phyloP scores from a whole-genome alignment of 768 basidiomycete genomes.

The Paxillus ammoniavirescens region DNA sequence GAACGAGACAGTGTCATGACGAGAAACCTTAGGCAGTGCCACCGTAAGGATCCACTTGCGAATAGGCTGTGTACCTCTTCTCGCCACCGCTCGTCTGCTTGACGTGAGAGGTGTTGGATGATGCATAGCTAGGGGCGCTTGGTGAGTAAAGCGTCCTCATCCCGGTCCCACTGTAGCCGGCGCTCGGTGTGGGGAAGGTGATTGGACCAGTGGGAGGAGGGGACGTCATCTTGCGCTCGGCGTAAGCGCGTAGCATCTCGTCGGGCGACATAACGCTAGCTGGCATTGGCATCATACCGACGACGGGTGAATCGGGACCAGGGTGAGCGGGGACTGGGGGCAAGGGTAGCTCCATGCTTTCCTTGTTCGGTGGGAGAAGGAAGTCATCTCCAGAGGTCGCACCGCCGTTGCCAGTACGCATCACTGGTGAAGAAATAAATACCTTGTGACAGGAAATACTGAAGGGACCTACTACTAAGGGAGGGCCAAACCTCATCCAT shows the following conservation, averaged over 20 bases:
- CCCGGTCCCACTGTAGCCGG: constrained; percentile 21
- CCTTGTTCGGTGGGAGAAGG: constrained; percentile 38
- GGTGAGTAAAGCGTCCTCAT: constrained; percentile 32
- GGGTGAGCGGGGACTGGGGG: constrained; percentile 34
- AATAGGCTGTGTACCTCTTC: constrained; percentile 28
- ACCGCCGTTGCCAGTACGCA: constrained; percentile 55
- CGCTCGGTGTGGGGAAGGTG: constrained; percentile 27
- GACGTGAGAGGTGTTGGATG: neutral
- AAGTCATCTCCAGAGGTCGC: constrained; percentile 38
- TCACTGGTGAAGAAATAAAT: constrained; percentile 46
- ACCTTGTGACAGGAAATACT: neutral
- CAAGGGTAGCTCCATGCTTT: constrained; percentile 26
- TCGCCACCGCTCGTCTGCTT: constrained; percentile 10
- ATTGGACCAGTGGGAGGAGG: constrained; percentile 32
- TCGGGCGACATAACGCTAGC: constrained; percentile 58
- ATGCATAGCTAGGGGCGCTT: constrained; percentile 9
- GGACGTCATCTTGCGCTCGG: constrained; percentile 41
- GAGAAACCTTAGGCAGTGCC: constrained; percentile 7
- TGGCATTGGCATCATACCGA: constrained; percentile 40
- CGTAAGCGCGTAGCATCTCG: constrained; percentile 75
- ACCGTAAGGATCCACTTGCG: constrained; percentile 24
- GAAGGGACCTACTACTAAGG: constrained; percentile 50
- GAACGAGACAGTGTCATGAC: neutral
- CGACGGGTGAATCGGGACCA: neutral
- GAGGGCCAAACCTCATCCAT: constrained; percentile 68